Evolutionary conservation across 2,329 filamentous ascomycete species (phyloP).

Genomic region (Aspergillus flavus): DNA sequence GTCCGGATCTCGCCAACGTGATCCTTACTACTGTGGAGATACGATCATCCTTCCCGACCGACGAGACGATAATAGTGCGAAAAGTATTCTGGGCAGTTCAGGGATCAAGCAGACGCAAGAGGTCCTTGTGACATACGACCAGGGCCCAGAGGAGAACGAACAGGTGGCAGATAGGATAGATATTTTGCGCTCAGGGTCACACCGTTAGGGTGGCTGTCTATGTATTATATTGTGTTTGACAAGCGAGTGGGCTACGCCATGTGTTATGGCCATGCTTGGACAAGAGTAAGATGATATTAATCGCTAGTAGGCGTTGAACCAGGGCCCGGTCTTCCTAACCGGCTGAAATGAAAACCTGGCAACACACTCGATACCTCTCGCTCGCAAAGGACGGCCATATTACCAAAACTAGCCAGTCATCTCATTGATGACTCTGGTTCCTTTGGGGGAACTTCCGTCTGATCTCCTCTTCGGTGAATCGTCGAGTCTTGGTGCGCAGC

Average conservation of each 20-base stretch:
- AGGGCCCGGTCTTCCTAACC: background rate
- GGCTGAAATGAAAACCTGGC: background rate
- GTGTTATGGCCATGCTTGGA: background rate
- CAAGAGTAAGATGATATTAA: background rate
- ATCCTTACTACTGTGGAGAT: background rate
- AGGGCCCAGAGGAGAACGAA: background rate
- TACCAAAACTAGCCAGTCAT: background rate
- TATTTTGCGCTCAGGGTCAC: background rate
- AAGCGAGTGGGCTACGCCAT: background rate
- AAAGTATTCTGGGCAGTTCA: background rate
- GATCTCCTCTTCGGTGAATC: slow-evolving; percentile 47
- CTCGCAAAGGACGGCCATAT: background rate
- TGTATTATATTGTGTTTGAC: background rate
- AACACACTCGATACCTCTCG: background rate
- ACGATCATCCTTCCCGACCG: background rate
- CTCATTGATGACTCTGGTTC: background rate
- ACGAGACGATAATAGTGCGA: background rate
- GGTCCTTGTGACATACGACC: background rate
- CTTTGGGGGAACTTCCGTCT: background rate
- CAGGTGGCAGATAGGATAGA: background rate
- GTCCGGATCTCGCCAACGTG: background rate
- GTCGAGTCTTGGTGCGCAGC: slow-evolving; percentile 65
- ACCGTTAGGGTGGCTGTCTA: background rate
- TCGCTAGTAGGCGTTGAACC: background rate
- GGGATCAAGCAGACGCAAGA: background rate